These are phyloP conservation scores for Nemania serpens DNA, from an alignment of 2,329 filamentous ascomycete genomes.

Conservation along the genomic window DNA sequence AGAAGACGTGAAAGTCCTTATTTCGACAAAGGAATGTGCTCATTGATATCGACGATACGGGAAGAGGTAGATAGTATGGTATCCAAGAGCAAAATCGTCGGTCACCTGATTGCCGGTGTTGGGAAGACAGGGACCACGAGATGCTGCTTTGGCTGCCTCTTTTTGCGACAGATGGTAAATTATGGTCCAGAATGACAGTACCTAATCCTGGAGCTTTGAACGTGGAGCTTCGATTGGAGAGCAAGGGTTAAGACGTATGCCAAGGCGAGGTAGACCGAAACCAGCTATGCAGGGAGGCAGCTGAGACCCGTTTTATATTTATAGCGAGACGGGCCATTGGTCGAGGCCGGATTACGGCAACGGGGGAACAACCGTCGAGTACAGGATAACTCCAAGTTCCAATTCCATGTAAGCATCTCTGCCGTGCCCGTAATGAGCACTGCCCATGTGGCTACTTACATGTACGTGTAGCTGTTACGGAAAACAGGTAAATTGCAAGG, in stretches of 20 bases:
- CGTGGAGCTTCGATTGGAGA: constrained; percentile 25
- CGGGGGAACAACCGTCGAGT: too few relatives aligned
- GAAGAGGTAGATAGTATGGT: neutral
- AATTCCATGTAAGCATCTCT: too few relatives aligned
- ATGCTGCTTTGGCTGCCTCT: constrained; percentile 17
- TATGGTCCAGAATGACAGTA: too few relatives aligned
- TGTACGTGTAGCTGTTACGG: too few relatives aligned
- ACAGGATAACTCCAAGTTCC: too few relatives aligned
- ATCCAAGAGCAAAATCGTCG: neutral
- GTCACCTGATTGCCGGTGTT: constrained; percentile 12
- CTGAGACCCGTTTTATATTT: constrained; percentile 22
- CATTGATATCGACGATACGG: too few relatives aligned
- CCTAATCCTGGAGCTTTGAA: constrained; percentile 16
- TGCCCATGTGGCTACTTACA: too few relatives aligned
- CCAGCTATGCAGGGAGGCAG: neutral
- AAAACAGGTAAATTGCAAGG: too few relatives aligned
- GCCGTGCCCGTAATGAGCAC: too few relatives aligned
- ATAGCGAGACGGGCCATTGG: constrained; percentile 17
- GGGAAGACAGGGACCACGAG: constrained; percentile 23
- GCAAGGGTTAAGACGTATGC: constrained; percentile 36
- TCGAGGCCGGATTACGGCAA: constrained; percentile 15
- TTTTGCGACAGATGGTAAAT: neutral
- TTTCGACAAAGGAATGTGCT: too few relatives aligned
- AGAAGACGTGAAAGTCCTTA: too few relatives aligned
- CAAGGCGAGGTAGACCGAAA: constrained; percentile 28